A percentile compares a stretch with the other conserved stretches of the same genome.
Evolutionary conservation across 1,284 basidiomycete genomes (phyloP).

Genomic region (Neonothopanus nambi): DNA sequence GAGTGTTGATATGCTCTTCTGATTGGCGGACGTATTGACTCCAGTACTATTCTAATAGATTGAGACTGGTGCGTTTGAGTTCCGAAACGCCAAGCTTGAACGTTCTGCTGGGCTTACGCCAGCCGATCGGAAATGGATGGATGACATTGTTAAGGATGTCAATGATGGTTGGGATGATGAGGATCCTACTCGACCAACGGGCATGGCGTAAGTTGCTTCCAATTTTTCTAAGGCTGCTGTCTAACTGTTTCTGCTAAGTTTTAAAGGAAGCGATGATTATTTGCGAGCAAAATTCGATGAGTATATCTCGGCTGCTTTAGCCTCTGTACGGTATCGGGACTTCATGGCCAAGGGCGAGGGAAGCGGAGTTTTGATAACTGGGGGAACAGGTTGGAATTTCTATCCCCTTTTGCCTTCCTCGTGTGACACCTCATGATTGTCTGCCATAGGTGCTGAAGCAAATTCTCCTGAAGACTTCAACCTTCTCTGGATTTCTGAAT

Average conservation of each 20-base stretch:
- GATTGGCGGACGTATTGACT: not conserved
- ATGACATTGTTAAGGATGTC: slow-evolving; percentile 76
- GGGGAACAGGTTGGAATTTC: slow-evolving; percentile 34
- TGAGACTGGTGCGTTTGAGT: slow-evolving; percentile 83
- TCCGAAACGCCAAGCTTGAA: slow-evolving; percentile 81
- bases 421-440: not conserved
- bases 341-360: slow-evolving; percentile 70
- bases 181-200: slow-evolving; percentile 53
- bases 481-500: slow-evolving; percentile 80
- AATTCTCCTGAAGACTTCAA: slow-evolving; percentile 75
- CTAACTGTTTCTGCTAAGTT: slow-evolving; percentile 43
- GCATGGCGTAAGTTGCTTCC: slow-evolving; percentile 59
- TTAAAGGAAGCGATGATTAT: slow-evolving; percentile 93
- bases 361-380: slow-evolving; percentile 60
- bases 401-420: slow-evolving; percentile 3
- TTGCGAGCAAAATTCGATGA: slow-evolving; percentile 87
- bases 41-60: slow-evolving; percentile 54
- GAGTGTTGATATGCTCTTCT: slow-evolving; percentile 25
- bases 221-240: not conserved
- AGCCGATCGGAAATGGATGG: slow-evolving; percentile 96
- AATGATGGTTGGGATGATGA: slow-evolving; percentile 77
- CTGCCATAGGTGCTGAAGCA: slow-evolving; percentile 39
- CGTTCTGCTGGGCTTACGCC: slow-evolving; percentile 80
- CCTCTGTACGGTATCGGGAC: slow-evolving; percentile 86
- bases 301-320: slow-evolving; percentile 77